Evolutionary conservation across 495 filamentous ascomycete genomes (phyloP), one percentile per base, ranked within the genome.

Genomic region (Lophiostoma macrostomum): DNA sequence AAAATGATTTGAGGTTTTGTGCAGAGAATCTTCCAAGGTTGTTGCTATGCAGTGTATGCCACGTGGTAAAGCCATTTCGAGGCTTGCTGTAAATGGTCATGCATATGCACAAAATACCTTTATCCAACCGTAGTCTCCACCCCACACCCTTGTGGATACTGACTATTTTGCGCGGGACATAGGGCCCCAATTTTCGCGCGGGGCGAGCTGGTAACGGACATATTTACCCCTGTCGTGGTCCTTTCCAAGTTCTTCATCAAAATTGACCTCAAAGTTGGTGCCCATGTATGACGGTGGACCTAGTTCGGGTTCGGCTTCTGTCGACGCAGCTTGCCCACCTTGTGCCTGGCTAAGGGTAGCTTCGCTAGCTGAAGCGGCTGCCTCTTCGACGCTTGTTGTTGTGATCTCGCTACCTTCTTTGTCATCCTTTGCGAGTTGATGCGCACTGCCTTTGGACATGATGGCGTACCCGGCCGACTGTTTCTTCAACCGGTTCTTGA

Each of bases 101-200:
- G n/a, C n/a, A n/a, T n/a, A n/a, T n/a, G n/a, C n/a, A n/a, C n/a
- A n/a, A n/a, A n/a, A n/a, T n/a, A n/a, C n/a, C n/a, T n/a, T n/a
- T n/a, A n/a, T n/a, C n/a, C n/a, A n/a, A n/a, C n/a, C n/a, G n/a
- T n/a, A n/a, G n/a, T n/a, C n/a, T n/a, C n/a, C n/a, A n/a, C n/a
- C n/a, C n/a, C 39, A 19, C 19, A 42, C 11, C 13, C 5, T 4
- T 19, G 10, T 12, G 13, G 44, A 3, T 7, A 8, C n/a, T 25
- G 18, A 18, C 27, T 52, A 59, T 53, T 78, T 86, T 10, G 91
- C 91, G 39, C 81, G 77, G 59, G 74, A 84, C 82, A 96, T 83
- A 0, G 93, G 93, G 0, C 93, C 93, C 93, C 93, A 98, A 64
- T 97, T 91, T 36, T 85, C 82, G 29, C 82, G 73, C 12, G 93